Evolutionary conservation across 176 grass and related monocot genomes (phyloP), one percentile per base, ranked within the genome.

Genomic region (Juncus effusus): DNA sequence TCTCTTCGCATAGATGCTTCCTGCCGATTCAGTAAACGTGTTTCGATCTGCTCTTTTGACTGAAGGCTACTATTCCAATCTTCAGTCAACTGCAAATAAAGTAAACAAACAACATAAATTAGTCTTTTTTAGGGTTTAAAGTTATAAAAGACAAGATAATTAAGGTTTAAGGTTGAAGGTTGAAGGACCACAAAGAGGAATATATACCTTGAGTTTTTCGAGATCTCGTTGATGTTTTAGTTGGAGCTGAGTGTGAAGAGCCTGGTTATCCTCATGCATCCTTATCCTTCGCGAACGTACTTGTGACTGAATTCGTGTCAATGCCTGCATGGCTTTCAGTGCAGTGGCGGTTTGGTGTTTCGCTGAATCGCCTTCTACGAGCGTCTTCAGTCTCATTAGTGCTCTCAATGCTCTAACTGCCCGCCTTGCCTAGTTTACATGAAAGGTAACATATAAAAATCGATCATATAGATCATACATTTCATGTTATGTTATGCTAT

Each of bases 261-360:
- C 79, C 67, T 81, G 83, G 58, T 91, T 95, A 74, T 95, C 86
- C 38, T 90, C 83, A 28, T 80, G 79, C 38, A 79, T 91, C 70
- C 84, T 85, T 3, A 91, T 59, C 63, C 92, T 88, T 64, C 92
- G 77, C 0, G 84, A 56, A 61, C 74, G 73, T 16, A 91, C 73
- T 76, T 96, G 92, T 0, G 84, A 88, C 62, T 91, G 92, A 38
- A 91, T 61, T 13, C 84, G 88, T 4, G 92, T 81, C 81, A 91
- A 40, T 14, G 59, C 62, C 54, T 96, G 92, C 84, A 83, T 86
- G 54, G 77, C 80, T 69, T 74, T 82, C 49, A 96, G 42, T 1
- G 87, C 73, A 6, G 73, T 81, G 49, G 73, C 38, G 0, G 92
- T 83, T 35, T 88, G 92, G 13, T 81, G 92, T 79, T 19, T 91